Base-by-base conservation (phyloP, 2,329 filamentous ascomycete genomes). In the Thielaviopsis euricoi region DNA sequence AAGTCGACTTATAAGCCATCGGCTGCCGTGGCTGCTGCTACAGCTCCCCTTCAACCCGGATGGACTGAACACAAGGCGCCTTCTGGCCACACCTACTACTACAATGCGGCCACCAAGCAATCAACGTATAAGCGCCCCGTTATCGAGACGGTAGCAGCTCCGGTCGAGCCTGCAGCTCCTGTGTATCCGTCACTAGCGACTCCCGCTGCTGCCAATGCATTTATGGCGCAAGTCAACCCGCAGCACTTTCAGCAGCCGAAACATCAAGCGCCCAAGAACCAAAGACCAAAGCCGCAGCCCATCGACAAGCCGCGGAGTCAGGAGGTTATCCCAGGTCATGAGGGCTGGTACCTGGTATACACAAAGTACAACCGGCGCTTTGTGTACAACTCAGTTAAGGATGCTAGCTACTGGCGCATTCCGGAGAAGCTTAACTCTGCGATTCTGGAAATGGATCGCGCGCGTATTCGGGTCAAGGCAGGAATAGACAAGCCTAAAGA, bases 61-160 rank as follows among this genome's bases (percentile, higher is more conserved):
- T 96, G 90, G 90, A 88, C 86, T n/a, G 87, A 95, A 70, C 89
- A 96, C 72, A 90, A 84, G 71, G 89, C 90, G 56, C 90, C 89
- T 6, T 85, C 85, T 55, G 89, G 89, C 4, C 89, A 95, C 69
- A 77, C 78, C 26, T 96, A 95, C 73, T 96, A 90, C 71, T 93
- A 94, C 73, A 85, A 95, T 71, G 75, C 82, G 52, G 75, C 79
- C 58, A 91, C 87, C 1, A 89, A 93, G 65, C 80, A 87, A 65
- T 95, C 90, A 0, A 95, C 90, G 50, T 96, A 95, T 69, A 85
- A 78, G 46, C 82, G 88, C 37, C 90, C 90, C n/a, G 71, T 72
- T 60, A 67, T 70, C 10, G 62, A 63, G 46, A 62, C 62, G 3
- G 56, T 46, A 46, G 57, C 29, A 22, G 19, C 17, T 5, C 43